These are phyloP conservation scores for Mycosphaerella arachidis DNA, from an alignment of 2,329 filamentous ascomycete genomes.

Conservation along the genomic window DNA sequence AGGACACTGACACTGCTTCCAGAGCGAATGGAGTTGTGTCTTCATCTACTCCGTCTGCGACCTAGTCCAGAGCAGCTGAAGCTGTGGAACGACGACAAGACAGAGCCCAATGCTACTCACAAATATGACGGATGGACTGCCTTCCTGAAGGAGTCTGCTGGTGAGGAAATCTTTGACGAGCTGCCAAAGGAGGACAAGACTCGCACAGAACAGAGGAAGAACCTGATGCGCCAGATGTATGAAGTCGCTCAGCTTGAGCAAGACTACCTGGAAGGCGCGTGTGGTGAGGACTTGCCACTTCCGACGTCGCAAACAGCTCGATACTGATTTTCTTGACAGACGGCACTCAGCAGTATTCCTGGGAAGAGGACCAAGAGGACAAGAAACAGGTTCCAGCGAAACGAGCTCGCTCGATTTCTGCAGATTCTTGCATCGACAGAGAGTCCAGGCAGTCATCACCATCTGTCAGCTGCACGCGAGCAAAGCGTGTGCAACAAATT, in stretches of 20 bases:
- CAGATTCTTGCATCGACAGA: slow-evolving; percentile 5
- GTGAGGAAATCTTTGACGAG: slow-evolving; percentile 26
- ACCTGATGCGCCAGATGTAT: slow-evolving; percentile 19
- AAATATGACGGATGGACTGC: slow-evolving; percentile 27
- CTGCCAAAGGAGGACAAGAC: slow-evolving; percentile 18
- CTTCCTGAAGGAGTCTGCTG: slow-evolving; percentile 27
- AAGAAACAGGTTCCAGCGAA: slow-evolving; percentile 9
- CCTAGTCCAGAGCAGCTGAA: slow-evolving; percentile 26
- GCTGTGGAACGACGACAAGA: slow-evolving; percentile 25
- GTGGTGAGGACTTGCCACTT: slow-evolving; percentile 12
- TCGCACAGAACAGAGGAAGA: slow-evolving; percentile 11
- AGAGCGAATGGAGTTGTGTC: slow-evolving; percentile 29
- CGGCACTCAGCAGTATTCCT: slow-evolving; percentile 9
- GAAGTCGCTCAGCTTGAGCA: slow-evolving; percentile 18
- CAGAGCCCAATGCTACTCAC: slow-evolving; percentile 24
- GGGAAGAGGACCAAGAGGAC: slow-evolving; percentile 16
- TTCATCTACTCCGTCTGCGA: slow-evolving; percentile 30
- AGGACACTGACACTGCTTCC: slow-evolving; percentile 8
- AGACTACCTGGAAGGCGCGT: slow-evolving; percentile 9
- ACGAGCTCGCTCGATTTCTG: slow-evolving; percentile 6
- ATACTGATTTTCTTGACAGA: slow-evolving; percentile 15
- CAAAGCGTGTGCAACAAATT: slow-evolving; percentile 11
- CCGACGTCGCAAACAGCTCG: neutral
- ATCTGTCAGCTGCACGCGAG: slow-evolving; percentile 6
- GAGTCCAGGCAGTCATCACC: slow-evolving; percentile 14